Evolutionary conservation across 176 grass and related monocot species (phyloP), one percentile per base, ranked within the genome.

Genomic region (Tuctoria greenei): DNA sequence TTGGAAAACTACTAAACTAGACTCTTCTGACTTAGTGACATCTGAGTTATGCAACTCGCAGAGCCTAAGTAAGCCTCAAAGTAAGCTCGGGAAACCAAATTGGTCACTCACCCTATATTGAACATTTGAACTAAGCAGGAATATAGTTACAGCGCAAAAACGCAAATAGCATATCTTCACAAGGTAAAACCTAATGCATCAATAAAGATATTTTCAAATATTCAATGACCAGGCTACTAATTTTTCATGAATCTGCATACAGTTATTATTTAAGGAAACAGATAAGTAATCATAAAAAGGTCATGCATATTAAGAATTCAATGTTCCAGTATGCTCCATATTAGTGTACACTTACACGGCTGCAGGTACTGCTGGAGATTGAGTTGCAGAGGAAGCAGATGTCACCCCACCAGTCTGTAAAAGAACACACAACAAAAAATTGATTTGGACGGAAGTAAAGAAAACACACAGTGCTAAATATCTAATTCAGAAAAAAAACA

Each of bases 381-480:
- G 87, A 76, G 87, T 61, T 68, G 90, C 65, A 49, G 88, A 73
- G 59, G 76, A 17, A 83, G 82, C 67, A 61, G 79, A 58, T 31
- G 44, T 49, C 26, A 1, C 66, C 43, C 43, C 44, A 69, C 26
- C 43, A 69, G 45, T 11, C 66, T 69, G 25, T 25, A 49, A 9
- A 27, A 49, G 42, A 49, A 46, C 46, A 74, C 14, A 86, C 82
- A 21, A 26, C 50, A 31, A 21, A 72, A 26, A 61, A n/a, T 61
- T 58, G 51, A 50, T 28, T 61, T 63, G 25, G 14, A 49, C 3
- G 0, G 25, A 27, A 31, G 1, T 27, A 16, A 69, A 69, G 15
- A 31, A 69, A 47, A 31, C 6, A 7, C 15, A 31, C 43, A 69
- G 21, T 24, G 26, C 26, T 25, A 14, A 47, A 46, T 27, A 17